Conservation (phyloP, 1,284 basidiomycete genomes). For the Termitomyces sp. region DNA sequence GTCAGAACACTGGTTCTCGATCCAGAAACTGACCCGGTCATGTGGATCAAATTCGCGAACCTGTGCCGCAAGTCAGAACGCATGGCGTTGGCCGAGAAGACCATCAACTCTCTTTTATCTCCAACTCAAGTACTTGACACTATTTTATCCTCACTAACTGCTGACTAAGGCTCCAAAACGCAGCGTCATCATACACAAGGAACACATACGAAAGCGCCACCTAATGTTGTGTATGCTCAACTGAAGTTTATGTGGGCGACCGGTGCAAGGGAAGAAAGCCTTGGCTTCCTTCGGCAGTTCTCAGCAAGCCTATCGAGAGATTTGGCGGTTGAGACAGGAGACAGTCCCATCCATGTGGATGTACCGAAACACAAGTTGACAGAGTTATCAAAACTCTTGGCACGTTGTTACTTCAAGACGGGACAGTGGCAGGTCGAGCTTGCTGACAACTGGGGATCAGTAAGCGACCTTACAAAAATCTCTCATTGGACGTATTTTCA, state of each 20-base stretch:
- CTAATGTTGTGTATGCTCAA: constrained; percentile 96
- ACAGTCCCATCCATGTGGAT: constrained; percentile 38
- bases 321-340: constrained; percentile 55
- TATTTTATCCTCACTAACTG: neutral
- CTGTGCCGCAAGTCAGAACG: constrained; percentile 47
- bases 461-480: constrained; percentile 31
- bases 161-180: constrained; percentile 22
- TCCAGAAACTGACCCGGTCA: constrained; percentile 92
- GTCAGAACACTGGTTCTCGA: constrained; percentile 92
- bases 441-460: constrained; percentile 74
- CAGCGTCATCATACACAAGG: constrained; percentile 35
- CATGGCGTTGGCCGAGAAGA: constrained; percentile 92
- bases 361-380: constrained; percentile 62
- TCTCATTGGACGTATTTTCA: constrained; percentile 6
- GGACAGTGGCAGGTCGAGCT: constrained; percentile 92
- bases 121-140: constrained; percentile 48
- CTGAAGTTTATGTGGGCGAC: constrained; percentile 97
- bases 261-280: constrained; percentile 73
- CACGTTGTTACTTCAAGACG: constrained; percentile 95
- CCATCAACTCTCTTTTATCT: constrained; percentile 86
- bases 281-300: constrained; percentile 86
- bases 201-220: constrained; percentile 77
- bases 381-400: constrained; percentile 85
- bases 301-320: constrained; percentile 75
- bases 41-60: constrained; percentile 78